Base-by-base conservation (phyloP, 495 filamentous ascomycete species). In the Penicillium dipodomyicola region DNA sequence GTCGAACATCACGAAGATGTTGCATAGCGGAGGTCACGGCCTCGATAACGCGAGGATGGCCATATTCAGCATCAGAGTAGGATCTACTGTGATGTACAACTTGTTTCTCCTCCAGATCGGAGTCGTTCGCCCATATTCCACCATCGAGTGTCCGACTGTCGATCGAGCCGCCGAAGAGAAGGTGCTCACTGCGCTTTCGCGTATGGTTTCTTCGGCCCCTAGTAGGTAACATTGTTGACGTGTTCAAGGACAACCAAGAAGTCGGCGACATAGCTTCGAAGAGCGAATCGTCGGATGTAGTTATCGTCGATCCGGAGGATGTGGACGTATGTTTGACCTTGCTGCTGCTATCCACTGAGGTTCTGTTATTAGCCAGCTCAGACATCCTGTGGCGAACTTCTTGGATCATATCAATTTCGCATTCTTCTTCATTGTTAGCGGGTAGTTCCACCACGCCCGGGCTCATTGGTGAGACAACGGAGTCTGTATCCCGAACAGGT, bases 1-100 rank as follows among this genome's bases (percentile, higher is more conserved):
- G 37, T 23, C 64, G 62, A 22, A 68, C 57, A 32, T 67, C 63
- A 14, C 58, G 64, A 15, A 75, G 49, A 19, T 71, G 62, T 14
- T 71, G 60, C 66, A 73, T 72, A 12, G 65, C 72, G 32, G 57
- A 64, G 19, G 56, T 57, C 11, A 72, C 65, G 3, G 65, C 67
- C 11, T 67, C 62, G n/a, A 54, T 60, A 7, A 72, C 60, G 19
- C 63, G 48, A 14, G 56, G 41, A n/a, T 60, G 46, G 14, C 49
- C 53, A 44, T 51, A 25, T 2, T 61, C 53, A 17, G 15, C 43
- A 15, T 35, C 45, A 9, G 53, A 45, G 20, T 48, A 43, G 17
- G 52, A 46, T 20, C 54, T 52, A 30, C 17, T 39, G 23, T 45
- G 55, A 8, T 19, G 29, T 2, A 53, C 6, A 17, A 45, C 55